A percentile compares a stretch with the other conserved stretches of the same genome.
Evolutionary conservation across 2,329 filamentous ascomycete genomes (phyloP).

Genomic region (Metarhizium brunneum): DNA sequence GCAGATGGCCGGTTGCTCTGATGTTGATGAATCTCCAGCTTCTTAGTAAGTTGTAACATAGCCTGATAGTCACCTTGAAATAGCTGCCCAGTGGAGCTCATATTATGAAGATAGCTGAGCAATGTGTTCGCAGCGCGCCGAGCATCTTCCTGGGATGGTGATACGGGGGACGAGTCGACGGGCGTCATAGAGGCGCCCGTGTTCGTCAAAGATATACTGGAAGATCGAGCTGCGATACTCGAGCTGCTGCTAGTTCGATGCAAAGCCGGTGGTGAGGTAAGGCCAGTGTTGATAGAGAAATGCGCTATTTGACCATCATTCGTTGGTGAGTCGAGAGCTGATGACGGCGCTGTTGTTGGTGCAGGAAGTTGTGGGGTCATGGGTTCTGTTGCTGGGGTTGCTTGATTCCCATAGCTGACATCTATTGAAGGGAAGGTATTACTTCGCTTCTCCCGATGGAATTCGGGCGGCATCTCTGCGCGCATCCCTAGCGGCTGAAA

Average conservation of each 20-base stretch:
- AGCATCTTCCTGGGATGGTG: constrained; percentile 78
- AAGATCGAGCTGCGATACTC: constrained; percentile 20
- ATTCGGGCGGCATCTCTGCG: constrained; percentile 34
- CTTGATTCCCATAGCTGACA: constrained; percentile 45
- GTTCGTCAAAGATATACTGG: constrained; percentile 11
- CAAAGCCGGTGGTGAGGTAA: constrained; percentile 27
- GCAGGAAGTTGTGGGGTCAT: constrained; percentile 41
- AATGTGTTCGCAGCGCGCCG: constrained; percentile 72
- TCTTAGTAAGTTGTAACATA: constrained; percentile 77
- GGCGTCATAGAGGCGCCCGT: constrained; percentile 13
- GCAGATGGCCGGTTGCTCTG: constrained; percentile 25
- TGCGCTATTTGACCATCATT: constrained; percentile 33
- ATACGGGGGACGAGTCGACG: constrained; percentile 49
- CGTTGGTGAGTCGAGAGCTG: constrained; percentile 41
- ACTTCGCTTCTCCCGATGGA: constrained; percentile 61
- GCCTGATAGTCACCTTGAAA: constrained; percentile 70
- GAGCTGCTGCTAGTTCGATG: constrained; percentile 26
- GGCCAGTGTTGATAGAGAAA: constrained; percentile 34
- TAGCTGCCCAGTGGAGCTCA: constrained; percentile 49
- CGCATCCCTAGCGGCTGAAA: constrained; percentile 39
- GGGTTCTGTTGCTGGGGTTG: constrained; percentile 23
- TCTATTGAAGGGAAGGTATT: constrained; percentile 75
- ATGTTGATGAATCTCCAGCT: constrained; percentile 60
- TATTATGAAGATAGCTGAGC: constrained; percentile 69
- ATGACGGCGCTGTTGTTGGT: constrained; percentile 36